These are phyloP conservation scores for Sporothrix phasma DNA, from an alignment of 2,329 filamentous ascomycete genomes.

Conservation along the genomic window DNA sequence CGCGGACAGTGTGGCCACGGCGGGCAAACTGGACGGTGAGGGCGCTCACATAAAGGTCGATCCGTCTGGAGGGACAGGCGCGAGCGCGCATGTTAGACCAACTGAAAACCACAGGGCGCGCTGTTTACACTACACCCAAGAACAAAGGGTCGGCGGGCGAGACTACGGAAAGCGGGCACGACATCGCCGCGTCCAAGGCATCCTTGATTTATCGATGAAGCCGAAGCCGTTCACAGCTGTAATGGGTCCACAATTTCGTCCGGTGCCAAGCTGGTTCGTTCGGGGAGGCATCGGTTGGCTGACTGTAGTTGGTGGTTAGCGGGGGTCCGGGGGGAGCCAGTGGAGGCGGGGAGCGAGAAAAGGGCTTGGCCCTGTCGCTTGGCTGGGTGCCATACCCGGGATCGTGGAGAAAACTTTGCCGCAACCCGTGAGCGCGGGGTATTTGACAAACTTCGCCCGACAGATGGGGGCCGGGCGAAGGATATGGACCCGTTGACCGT, in stretches of 20 bases:
- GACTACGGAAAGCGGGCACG: slow-evolving; percentile 52
- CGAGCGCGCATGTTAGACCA: slow-evolving; percentile 15
- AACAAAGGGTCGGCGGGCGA: not conserved
- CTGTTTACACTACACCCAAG: not conserved
- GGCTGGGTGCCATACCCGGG: too few relatives aligned
- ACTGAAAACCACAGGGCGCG: slow-evolving; percentile 22
- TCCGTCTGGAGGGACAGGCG: slow-evolving; percentile 59
- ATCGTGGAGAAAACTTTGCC: too few relatives aligned
- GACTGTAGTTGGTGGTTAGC: slow-evolving; percentile 44
- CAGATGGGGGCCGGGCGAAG: not conserved
- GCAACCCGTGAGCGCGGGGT: slow-evolving; percentile 94
- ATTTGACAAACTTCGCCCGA: slow-evolving; percentile 72
- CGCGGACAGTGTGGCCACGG: slow-evolving; percentile 53
- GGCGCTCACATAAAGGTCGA: slow-evolving; percentile 94
- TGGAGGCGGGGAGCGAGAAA: not conserved
- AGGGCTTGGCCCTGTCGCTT: not conserved
- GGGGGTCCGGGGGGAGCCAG: not conserved
- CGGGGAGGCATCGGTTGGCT: slow-evolving; percentile 97
- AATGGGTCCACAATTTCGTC: slow-evolving; percentile 96
- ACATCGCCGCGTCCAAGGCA: slow-evolving; percentile 97
- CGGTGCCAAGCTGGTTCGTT: slow-evolving; percentile 88
- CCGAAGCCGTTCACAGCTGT: slow-evolving; percentile 99
- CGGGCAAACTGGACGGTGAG: slow-evolving; percentile 97
- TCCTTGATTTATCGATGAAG: slow-evolving; percentile 99
- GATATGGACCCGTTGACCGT: slow-evolving; percentile 12